Base-by-base conservation (phyloP, 495 filamentous ascomycete species). In the Darksidea phi region DNA sequence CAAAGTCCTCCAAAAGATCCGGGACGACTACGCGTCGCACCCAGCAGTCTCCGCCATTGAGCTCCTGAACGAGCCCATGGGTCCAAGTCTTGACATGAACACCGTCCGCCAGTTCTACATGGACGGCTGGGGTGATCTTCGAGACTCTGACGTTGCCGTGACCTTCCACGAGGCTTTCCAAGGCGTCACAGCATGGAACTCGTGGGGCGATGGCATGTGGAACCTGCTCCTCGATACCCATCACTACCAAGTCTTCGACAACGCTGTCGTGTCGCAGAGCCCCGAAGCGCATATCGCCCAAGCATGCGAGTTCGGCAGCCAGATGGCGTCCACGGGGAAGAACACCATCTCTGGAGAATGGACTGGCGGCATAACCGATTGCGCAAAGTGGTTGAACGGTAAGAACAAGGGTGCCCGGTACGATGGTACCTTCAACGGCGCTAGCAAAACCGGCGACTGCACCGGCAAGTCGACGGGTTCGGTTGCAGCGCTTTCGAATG, bases 261-360 rank as follows among this genome's bases (percentile, higher is more conserved):
- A 57, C 41, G 61, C 54, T 6, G 37, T 26, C 11, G 62, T 76
- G 32, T 48, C 63, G 18, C 64, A 70, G 68, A 56, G 64, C 38
- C 49, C 66, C 28, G 24, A 54, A 11, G 66, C 68, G 11, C 74
- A 76, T 56, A 43, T 74, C 37, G 48, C 48, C n/a, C 70, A 64
- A 0, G 74, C 73, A 1, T 75, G 74, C 59, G 61, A 45, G 20
- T 76, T 72, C 52, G 74, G 74, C 18, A 61, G 51, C 38, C 51
- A 67, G 34, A 76, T 76, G 74, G 70, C 74, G 2, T 54, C 52
- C 48, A 74, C 68, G 45, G 71, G 70, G 42, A 75, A 76, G 53
- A 86, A 83, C 79, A 83, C 81, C 42, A 74, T 91, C 41, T 78
- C 86, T 12, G 88, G 88, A 23, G 88, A 92, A 69, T 88, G 82